Evolutionary conservation across 495 filamentous ascomycete species (phyloP), one percentile per base, ranked within the genome.

Genomic region (Talaromyces borbonicus): DNA sequence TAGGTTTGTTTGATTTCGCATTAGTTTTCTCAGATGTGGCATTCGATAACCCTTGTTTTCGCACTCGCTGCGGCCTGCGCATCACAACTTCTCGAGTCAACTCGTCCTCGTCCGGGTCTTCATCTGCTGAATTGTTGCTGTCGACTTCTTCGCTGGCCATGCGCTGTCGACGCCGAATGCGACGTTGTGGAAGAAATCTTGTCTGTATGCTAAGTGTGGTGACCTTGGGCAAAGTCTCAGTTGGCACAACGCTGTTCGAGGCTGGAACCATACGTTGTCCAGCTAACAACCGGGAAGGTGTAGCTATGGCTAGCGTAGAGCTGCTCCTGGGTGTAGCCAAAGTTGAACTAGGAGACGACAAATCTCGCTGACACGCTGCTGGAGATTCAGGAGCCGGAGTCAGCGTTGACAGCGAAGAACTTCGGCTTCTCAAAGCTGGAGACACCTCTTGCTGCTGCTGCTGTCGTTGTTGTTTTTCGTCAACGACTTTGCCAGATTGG

Each of bases 151-250:
- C 66, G 43, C 64, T 72, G 11, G 63, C 62, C 22, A 38, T 38
- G 23, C 46, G 55, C 53, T 57, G 51, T 36, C 52, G 54, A 39
- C 49, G 61, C n/a, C 48, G 55, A 23, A 60, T 59, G n/a, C 61
- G 62, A 14, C 72, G 59, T 20, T 67, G 56, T 27, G 72, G 69
- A 16, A 75, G 67, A 19, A 77, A 56, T 41, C 64, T 61, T 32
- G 61, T 49, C 57, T 75, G 72, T 18, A 78, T 56, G 37, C 58
- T 50, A 11, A 67, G 66, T 0, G 74, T 78, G 4, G 74, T 55
- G 16, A 73, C 18, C 25, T 49, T 49, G 1, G 37, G 29, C 4
- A 35, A 23, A 12, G 24, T 4, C 14, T 30, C 22, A 12, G 23
- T 22, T 16, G 22, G 11, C 15, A 14, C 35, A 15, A 15, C 22